Conservation (phyloP, 306 rosid species). For the Nissolia schottii region DNA sequence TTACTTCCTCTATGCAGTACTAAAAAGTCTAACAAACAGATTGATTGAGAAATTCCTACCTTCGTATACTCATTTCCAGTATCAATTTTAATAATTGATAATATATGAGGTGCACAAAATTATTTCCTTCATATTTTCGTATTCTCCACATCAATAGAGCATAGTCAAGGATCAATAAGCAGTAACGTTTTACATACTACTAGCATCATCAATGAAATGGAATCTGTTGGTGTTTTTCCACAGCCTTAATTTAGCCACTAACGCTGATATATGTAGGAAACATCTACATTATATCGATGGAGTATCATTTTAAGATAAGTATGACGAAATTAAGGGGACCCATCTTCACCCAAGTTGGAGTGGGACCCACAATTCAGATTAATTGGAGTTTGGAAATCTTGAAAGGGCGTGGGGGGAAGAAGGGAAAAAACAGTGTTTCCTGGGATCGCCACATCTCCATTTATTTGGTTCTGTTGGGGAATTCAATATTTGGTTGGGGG, state of each 20-base stretch:
- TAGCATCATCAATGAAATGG: background rate
- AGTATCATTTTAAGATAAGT: background rate
- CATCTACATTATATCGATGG: background rate
- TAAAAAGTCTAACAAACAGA: background rate
- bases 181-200: background rate
- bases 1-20: background rate
- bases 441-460: conserved; percentile 4
- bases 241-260: background rate
- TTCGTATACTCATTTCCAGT: no score
- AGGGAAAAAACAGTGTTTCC: background rate
- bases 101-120: no score
- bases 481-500: background rate
- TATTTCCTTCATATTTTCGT: no score
- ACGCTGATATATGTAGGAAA: background rate
- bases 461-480: background rate
- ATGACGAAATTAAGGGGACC: conserved; percentile 1
- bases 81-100: no score
- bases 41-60: no score
- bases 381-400: background rate
- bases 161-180: background rate
- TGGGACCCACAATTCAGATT: background rate
- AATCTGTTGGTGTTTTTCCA: conserved; percentile 13
- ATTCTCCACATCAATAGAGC: no score
- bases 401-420: background rate
- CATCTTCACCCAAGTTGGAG: conserved; percentile 14